A percentile compares a stretch with the other conserved stretches of the same genome.
phyloP scores from a whole-genome alignment of 225 moss, liverwort and hornwort genomes.

The Physcomitrellopsis africana region DNA sequence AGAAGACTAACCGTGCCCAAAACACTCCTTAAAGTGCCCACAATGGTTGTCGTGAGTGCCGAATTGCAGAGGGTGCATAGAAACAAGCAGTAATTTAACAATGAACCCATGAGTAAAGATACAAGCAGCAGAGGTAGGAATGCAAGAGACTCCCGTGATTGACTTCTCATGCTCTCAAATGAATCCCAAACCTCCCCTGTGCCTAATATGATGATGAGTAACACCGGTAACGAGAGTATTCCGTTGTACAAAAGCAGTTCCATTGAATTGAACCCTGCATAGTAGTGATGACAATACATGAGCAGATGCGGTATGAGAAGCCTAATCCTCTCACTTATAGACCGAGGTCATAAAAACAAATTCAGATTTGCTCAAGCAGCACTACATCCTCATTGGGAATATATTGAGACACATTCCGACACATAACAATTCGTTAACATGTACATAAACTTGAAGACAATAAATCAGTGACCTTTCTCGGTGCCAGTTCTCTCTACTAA shows the following conservation, averaged over 20 bases:
- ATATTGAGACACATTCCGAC: not conserved
- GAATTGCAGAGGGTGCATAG: constrained; percentile 74
- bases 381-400: constrained; percentile 14
- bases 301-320: not conserved
- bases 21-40: constrained; percentile 65
- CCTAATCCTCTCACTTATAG: not conserved
- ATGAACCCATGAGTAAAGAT: constrained; percentile 63
- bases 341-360: not conserved
- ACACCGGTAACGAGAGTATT: constrained; percentile 64
- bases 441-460: not conserved
- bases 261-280: constrained; percentile 68
- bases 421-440: not conserved
- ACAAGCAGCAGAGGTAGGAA: constrained; percentile 55
- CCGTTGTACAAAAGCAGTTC: constrained; percentile 64
- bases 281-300: not conserved
- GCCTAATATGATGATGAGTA: constrained; percentile 48
- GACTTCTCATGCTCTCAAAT: constrained; percentile 45
- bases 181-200: constrained; percentile 69
- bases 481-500: constrained; percentile 63
- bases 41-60: constrained; percentile 67
- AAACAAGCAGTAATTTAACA: constrained; percentile 68
- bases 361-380: not conserved
- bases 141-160: constrained; percentile 47
- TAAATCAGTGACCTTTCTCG: constrained; percentile 50
- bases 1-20: constrained; percentile 56